Base-by-base conservation (phyloP, 1,284 basidiomycete species). In the Ganoderma sp. region DNA sequence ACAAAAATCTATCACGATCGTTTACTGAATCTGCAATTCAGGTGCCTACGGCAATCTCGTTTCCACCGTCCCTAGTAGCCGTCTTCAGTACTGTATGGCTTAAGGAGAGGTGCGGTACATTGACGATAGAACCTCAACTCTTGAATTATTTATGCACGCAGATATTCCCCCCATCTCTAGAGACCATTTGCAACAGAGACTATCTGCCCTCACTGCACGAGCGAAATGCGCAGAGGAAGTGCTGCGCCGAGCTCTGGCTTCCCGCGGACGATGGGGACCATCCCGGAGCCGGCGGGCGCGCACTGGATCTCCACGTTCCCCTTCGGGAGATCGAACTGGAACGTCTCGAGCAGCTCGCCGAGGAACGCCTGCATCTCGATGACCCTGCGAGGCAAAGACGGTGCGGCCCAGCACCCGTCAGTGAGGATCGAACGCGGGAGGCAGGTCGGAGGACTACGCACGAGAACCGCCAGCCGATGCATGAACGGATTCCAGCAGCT, bases 251-350 rank as follows among this genome's bases (percentile, higher is more conserved):
- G 81, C 62, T 83, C 80, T 10, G 77, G 69, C 72, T 84, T 78
- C 1, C 84, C 86, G 64, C 83, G 81, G 37, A 87, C 74, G 17
- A 81, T 82, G 2, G 85, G 85, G 15, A 78, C 67, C 65, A 67
- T 65, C 80, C 84, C 83, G 10, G 83, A 74, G 8, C 81, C 61
- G 12, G 79, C 79, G 3, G 81, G 73, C 67, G 83, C 81, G 9
- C 81, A 79, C 48, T 79, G 72, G 45, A 86, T 76, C 61, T 68
- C 79, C 64, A 76, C 73, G 2, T 81, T 74, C 39, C 62, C 64
- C 14, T 79, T 79, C 0, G 84, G 82, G 1, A 73, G 61, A 3
- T 69, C 22, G 45, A 77, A 76, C 62, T 73, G 70, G 68, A 79
- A 78, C 19, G 73, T 70, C 42, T 74, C 74, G 41, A 78, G 22